Percentiles rank a stretch among this genome's conserved stretches.
phyloP scores from a whole-genome alignment of 257 asterid species.

The Nicotiana otophora region DNA sequence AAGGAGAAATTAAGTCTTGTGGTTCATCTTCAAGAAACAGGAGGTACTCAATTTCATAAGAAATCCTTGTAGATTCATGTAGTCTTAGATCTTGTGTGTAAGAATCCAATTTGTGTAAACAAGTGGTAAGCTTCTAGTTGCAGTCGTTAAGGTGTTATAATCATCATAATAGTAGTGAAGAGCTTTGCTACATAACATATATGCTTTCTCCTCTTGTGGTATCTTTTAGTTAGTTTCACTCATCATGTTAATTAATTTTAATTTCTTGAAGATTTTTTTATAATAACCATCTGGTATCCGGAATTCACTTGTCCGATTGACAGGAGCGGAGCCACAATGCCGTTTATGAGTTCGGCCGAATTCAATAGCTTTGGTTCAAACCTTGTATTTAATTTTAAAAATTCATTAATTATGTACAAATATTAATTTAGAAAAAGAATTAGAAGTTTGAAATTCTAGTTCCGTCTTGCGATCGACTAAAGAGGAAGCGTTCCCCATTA shows the following conservation, averaged over 20 bases:
- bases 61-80: not conserved
- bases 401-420: too few relatives aligned
- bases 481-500: too few relatives aligned
- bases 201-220: not conserved
- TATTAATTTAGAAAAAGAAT: too few relatives aligned
- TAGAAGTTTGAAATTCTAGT: too few relatives aligned
- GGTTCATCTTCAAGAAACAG: slow-evolving; percentile 47
- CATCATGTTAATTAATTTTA: not conserved
- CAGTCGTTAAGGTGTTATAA: not conserved
- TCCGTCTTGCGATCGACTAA: too few relatives aligned
- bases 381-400: too few relatives aligned
- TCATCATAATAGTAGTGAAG: not conserved
- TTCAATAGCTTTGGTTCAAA: too few relatives aligned
- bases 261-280: not conserved
- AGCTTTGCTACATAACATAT: not conserved
- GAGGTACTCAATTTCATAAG: slow-evolving; percentile 75
- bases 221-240: not conserved
- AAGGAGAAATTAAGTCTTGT: slow-evolving; percentile 50
- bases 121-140: not conserved
- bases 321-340: too few relatives aligned
- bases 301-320: too few relatives aligned
- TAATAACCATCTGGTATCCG: too few relatives aligned
- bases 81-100: not conserved
- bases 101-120: not conserved
- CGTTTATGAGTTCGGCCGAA: too few relatives aligned